phyloP scores from a whole-genome alignment of 768 basidiomycete genomes.

The Lactarius quietus region DNA sequence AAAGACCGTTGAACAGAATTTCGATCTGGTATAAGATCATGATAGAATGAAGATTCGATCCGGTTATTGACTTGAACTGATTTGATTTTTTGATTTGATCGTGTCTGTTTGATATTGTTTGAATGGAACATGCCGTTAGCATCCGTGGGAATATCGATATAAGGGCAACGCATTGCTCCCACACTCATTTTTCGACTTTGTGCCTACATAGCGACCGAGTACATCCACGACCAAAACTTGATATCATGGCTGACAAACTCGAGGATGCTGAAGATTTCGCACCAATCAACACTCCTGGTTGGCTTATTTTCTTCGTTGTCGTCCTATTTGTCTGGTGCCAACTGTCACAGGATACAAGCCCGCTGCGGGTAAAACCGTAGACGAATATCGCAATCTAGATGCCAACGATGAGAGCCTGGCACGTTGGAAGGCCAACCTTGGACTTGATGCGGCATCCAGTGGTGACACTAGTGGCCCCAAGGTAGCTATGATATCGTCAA shows the following conservation, averaged over 20 bases:
- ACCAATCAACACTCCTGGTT: constrained; percentile 67
- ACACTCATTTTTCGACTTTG: constrained; percentile 25
- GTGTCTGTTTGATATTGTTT: not conserved
- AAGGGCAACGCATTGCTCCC: not conserved
- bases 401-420: constrained; percentile 89
- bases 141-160: constrained; percentile 72
- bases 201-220: constrained; percentile 42
- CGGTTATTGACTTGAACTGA: constrained; percentile 15
- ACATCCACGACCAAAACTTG: not conserved
- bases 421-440: constrained; percentile 94
- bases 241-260: constrained; percentile 34
- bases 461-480: constrained; percentile 55
- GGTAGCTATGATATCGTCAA: constrained; percentile 39
- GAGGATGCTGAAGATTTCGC: constrained; percentile 72
- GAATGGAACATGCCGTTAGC: constrained; percentile 43
- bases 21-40: not conserved
- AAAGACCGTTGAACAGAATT: not conserved
- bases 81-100: constrained; percentile 27
- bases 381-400: constrained; percentile 84
- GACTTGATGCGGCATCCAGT: constrained; percentile 54
- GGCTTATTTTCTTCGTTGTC: not conserved
- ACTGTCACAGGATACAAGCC: constrained; percentile 68
- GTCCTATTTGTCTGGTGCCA: constrained; percentile 1
- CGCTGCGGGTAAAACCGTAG: constrained; percentile 61
- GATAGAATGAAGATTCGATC: constrained; percentile 3